These are phyloP conservation scores for Kwoniella sp. DNA, from an alignment of 768 basidiomycete species.

Conservation along the genomic window DNA sequence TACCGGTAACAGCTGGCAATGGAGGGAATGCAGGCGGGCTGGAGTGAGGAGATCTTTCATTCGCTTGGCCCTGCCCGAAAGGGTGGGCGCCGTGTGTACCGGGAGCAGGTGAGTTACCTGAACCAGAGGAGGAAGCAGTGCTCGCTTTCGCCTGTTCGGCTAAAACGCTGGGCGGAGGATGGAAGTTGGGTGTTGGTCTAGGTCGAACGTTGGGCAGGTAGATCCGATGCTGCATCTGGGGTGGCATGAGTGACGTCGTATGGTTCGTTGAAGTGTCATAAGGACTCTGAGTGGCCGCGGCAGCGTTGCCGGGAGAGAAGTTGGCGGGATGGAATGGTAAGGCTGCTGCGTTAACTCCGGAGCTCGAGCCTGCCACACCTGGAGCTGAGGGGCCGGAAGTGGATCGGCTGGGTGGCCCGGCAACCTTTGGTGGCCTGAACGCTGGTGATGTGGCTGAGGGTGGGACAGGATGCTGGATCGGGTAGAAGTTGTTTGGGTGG, in stretches of 20 bases:
- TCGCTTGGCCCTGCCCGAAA: background rate
- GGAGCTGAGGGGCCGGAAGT: conserved; percentile 10
- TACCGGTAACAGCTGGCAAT: conserved; percentile 30
- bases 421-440: conserved; percentile 22
- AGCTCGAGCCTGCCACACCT: background rate
- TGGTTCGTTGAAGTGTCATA: conserved; percentile 35
- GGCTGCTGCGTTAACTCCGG: conserved; percentile 36
- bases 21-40: conserved; percentile 52
- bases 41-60: conserved; percentile 2
- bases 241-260: conserved; percentile 51
- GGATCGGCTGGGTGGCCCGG: conserved; percentile 4
- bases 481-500: conserved; percentile 33
- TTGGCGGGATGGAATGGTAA: conserved; percentile 38
- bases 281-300: conserved; percentile 3
- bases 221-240: conserved; percentile 55
- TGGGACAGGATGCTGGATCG: conserved; percentile 26
- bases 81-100: background rate
- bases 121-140: conserved; percentile 22
- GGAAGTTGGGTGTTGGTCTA: conserved; percentile 45
- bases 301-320: conserved; percentile 6
- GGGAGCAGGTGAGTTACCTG: conserved; percentile 15
- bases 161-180: conserved; percentile 47
- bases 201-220: conserved; percentile 49
- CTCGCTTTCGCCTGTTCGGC: conserved; percentile 29
- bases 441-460: conserved; percentile 29